Conservation (phyloP, 371 early-diverging fungal genomes). For the Rhizopus arrhizus region DNA sequence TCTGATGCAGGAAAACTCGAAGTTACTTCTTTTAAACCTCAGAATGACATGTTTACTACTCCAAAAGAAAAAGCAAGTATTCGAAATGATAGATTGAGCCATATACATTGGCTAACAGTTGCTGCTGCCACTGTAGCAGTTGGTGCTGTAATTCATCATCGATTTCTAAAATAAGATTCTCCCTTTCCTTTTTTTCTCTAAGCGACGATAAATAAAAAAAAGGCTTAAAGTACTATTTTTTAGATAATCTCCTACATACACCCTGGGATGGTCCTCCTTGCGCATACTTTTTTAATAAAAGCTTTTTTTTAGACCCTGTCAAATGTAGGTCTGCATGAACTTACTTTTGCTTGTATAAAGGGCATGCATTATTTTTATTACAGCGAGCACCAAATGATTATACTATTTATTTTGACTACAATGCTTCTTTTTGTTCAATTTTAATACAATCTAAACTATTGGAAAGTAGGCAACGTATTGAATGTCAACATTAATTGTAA, state of each 20-base stretch:
- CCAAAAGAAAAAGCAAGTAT: constrained; percentile 1
- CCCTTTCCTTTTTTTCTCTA: constrained; percentile 47
- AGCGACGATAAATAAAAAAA: constrained; percentile 17
- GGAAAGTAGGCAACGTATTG: background rate
- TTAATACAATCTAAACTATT: too few species aligned
- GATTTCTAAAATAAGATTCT: background rate
- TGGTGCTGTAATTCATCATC: constrained; percentile 31
- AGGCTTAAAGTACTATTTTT: too few species aligned
- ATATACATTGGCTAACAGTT: background rate
- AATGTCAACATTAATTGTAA: background rate
- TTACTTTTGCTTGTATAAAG: too few species aligned
- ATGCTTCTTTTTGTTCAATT: too few species aligned
- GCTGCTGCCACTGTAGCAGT: background rate
- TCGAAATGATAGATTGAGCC: constrained; percentile 20
- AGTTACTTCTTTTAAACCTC: constrained; percentile 12
- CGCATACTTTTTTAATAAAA: too few species aligned
- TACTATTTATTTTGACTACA: too few species aligned
- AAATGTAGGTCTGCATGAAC: too few species aligned
- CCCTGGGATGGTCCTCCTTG: too few species aligned
- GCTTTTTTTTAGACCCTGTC: too few species aligned
- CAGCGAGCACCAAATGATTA: too few species aligned
- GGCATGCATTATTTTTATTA: too few species aligned
- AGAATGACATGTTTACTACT: constrained; percentile 2
- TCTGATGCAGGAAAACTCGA: constrained; percentile 37
- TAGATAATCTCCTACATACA: too few species aligned